Evolutionary conservation across 192 early-diverging fungal species (phyloP).

Genomic region (Dispira simplex): DNA sequence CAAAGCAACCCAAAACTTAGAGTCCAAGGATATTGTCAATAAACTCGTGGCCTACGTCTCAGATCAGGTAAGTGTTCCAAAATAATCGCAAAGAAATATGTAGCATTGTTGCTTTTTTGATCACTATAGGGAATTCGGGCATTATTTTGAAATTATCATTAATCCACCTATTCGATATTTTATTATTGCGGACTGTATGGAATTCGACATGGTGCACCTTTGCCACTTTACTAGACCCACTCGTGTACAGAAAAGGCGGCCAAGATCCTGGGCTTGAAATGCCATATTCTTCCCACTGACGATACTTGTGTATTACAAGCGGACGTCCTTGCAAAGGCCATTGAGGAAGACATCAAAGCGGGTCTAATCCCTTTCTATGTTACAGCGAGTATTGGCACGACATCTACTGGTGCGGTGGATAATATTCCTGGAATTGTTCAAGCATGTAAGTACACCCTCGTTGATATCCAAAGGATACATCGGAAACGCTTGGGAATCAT

Average conservation of each 20-base stretch:
- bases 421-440: conserved; percentile 34
- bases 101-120: not conserved
- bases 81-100: not conserved
- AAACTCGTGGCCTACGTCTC: conserved; percentile 42
- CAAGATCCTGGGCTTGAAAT: conserved; percentile 26
- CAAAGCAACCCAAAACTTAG: not conserved
- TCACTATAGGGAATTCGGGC: too few relatives aligned
- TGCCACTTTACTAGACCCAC: conserved; percentile 23
- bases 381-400: conserved; percentile 45
- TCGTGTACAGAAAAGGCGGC: conserved; percentile 34
- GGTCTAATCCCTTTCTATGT: conserved; percentile 49
- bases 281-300: conserved; percentile 24
- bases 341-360: conserved; percentile 27
- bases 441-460: conserved; percentile 16
- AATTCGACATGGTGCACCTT: not conserved
- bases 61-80: conserved; percentile 28
- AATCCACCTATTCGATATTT: too few relatives aligned
- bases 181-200: not conserved
- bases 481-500: too few relatives aligned
- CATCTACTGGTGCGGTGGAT: conserved; percentile 36
- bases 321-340: conserved; percentile 22
- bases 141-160: too few relatives aligned
- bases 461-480: too few relatives aligned
- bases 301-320: conserved; percentile 21
- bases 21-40: not conserved